These are phyloP conservation scores for Ophiocordyceps sinensis DNA, from an alignment of 2,329 filamentous ascomycete species.

Conservation along the genomic window DNA sequence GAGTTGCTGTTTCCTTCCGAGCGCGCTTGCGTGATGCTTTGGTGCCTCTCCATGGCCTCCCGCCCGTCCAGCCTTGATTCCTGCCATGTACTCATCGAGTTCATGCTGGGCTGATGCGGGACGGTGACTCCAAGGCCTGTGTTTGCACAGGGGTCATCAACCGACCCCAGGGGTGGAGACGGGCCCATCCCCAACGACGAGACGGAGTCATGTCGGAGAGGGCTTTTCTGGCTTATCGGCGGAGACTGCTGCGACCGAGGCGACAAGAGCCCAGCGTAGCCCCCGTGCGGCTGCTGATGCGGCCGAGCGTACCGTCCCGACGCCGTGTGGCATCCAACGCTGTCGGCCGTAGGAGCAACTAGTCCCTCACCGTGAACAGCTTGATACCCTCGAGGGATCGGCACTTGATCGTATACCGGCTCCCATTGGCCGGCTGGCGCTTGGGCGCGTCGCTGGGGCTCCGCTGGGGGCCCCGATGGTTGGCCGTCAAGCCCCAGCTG, in stretches of 20 bases:
- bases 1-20: background rate
- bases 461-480: background rate
- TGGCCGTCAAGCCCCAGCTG: background rate
- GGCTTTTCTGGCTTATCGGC: constrained; percentile 1
- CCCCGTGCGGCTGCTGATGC: background rate
- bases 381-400: constrained; percentile 21
- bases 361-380: constrained; percentile 22
- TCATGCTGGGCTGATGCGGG: background rate
- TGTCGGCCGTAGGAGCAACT: constrained; percentile 14
- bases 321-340: constrained; percentile 6
- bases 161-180: constrained; percentile 1
- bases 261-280: background rate
- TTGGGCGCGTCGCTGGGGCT: background rate
- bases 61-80: background rate
- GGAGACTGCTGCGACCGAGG: constrained; percentile 1
- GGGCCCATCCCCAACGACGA: constrained; percentile 2
- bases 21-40: background rate
- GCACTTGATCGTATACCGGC: constrained; percentile 21
- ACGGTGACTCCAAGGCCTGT: background rate
- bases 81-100: background rate
- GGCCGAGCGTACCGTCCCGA: background rate
- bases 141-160: background rate
- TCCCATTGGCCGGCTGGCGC: constrained; percentile 6
- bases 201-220: background rate
- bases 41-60: background rate